phyloP scores from a whole-genome alignment of 164 flowering plant species.

The Platanus orientalis region DNA sequence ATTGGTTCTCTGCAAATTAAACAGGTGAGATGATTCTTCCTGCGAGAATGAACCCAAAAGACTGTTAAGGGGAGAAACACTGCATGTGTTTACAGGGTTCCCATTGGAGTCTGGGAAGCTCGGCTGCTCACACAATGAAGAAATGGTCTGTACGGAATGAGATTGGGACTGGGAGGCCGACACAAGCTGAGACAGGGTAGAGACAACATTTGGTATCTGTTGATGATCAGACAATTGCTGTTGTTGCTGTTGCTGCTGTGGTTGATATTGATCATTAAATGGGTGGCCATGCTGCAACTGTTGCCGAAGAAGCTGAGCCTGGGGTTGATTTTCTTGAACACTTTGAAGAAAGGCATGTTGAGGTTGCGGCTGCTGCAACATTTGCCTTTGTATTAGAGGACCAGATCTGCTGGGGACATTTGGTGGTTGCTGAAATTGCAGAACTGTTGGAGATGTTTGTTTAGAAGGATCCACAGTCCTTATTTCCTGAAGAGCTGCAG shows the following conservation, averaged over 20 bases:
- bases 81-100: constrained; percentile 36
- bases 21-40: constrained; percentile 61
- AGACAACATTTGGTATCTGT: constrained; percentile 35
- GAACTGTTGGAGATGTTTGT: constrained; percentile 39
- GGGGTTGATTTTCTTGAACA: constrained; percentile 43
- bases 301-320: constrained; percentile 34
- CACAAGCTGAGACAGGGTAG: constrained; percentile 46
- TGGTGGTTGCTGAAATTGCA: constrained; percentile 71
- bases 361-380: constrained; percentile 58
- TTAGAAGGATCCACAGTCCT: constrained; percentile 59
- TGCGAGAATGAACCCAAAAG: constrained; percentile 61
- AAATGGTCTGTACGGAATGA: constrained; percentile 41
- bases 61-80: constrained; percentile 62
- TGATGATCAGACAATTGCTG: constrained; percentile 42
- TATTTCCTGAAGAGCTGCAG: constrained; percentile 84
- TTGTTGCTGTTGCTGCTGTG: constrained; percentile 29
- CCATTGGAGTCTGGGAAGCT: constrained; percentile 56
- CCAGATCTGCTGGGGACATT: constrained; percentile 35
- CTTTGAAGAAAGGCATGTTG: constrained; percentile 47
- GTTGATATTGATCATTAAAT: constrained; percentile 9
- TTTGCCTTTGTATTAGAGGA: constrained; percentile 53
- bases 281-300: constrained; percentile 32
- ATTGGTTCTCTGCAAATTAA: constrained; percentile 45
- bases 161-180: constrained; percentile 51
- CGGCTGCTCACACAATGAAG: constrained; percentile 59